Conservation (phyloP, 768 basidiomycete genomes). For the Russula sp. region DNA sequence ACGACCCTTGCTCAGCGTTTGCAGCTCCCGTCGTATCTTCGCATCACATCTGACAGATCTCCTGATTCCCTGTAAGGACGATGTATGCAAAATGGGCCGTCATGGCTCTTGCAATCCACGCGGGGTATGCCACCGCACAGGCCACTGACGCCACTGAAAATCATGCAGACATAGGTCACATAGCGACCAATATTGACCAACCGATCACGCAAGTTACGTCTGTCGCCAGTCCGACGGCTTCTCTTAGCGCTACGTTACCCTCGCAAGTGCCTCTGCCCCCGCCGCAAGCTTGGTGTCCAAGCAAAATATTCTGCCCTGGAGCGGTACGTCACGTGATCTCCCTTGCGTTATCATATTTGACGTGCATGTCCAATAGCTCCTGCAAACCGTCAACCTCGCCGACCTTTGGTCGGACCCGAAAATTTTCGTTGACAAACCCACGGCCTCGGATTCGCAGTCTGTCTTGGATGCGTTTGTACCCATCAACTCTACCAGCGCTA, state of each 20-base stretch:
- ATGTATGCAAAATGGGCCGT: slow-evolving; percentile 35
- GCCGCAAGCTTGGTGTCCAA: slow-evolving; percentile 71
- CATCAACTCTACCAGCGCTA: slow-evolving; percentile 43
- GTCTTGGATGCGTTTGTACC: slow-evolving; percentile 68
- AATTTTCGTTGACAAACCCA: slow-evolving; percentile 89
- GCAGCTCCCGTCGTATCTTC: background rate
- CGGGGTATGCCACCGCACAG: slow-evolving; percentile 18
- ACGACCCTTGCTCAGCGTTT: too few relatives aligned
- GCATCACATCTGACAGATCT: background rate
- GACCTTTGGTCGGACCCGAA: slow-evolving; percentile 75
- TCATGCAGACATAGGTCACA: background rate
- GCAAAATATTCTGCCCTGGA: slow-evolving; percentile 79
- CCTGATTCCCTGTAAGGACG: slow-evolving; percentile 30
- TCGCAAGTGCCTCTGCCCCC: slow-evolving; percentile 66
- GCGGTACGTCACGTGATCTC: slow-evolving; percentile 45
- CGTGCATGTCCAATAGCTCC: slow-evolving; percentile 45
- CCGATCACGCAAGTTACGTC: slow-evolving; percentile 55
- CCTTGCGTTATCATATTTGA: background rate
- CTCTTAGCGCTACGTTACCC: slow-evolving; percentile 53
- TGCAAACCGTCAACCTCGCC: slow-evolving; percentile 86
- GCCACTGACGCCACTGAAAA: slow-evolving; percentile 10
- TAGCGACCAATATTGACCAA: slow-evolving; percentile 28
- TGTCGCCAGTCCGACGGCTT: slow-evolving; percentile 58
- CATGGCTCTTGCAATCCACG: slow-evolving; percentile 2
- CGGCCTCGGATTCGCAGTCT: slow-evolving; percentile 56